Conservation (phyloP, 2,329 filamentous ascomycete species). For the Tricladium varicosporioides region DNA sequence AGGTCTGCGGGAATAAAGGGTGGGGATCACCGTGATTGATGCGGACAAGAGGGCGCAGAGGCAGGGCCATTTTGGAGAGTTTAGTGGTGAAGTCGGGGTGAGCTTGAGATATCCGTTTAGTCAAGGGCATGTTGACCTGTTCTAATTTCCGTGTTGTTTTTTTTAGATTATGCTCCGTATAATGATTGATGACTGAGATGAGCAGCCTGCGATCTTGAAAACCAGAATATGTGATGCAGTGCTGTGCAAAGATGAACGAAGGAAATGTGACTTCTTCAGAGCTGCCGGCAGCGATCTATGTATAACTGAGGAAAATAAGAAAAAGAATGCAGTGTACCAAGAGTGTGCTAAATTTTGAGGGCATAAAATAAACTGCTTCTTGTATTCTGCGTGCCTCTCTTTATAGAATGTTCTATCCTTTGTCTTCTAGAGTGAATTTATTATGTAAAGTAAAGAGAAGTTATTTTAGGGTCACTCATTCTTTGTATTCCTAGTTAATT, state of each 20-base stretch:
- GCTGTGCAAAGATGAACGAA: background rate
- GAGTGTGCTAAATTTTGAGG: conserved; percentile 9
- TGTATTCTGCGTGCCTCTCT: conserved; percentile 10
- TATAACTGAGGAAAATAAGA: conserved; percentile 2
- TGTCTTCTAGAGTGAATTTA: background rate
- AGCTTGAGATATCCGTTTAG: conserved; percentile 30
- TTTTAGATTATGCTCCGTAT: too few species aligned
- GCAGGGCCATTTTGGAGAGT: conserved; percentile 62
- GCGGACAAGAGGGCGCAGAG: conserved; percentile 65
- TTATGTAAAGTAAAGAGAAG: background rate
- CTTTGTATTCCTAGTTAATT: background rate
- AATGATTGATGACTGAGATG: background rate
- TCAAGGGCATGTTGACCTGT: conserved; percentile 4
- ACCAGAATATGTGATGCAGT: background rate
- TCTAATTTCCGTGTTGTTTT: background rate
- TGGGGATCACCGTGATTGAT: conserved; percentile 61
- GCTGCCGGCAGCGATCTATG: conserved; percentile 27
- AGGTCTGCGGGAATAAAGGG: conserved; percentile 60
- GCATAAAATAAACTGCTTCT: conserved; percentile 7
- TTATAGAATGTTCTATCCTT: conserved; percentile 8
- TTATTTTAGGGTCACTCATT: background rate
- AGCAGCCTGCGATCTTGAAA: background rate
- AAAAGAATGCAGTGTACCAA: conserved; percentile 8
- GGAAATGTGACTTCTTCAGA: conserved; percentile 11
- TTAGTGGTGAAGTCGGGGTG: conserved; percentile 57